A percentile compares a stretch with the other conserved stretches of the same genome.
Conservation (phyloP, 306 rosid species). For the Leucaena leucocephala region DNA sequence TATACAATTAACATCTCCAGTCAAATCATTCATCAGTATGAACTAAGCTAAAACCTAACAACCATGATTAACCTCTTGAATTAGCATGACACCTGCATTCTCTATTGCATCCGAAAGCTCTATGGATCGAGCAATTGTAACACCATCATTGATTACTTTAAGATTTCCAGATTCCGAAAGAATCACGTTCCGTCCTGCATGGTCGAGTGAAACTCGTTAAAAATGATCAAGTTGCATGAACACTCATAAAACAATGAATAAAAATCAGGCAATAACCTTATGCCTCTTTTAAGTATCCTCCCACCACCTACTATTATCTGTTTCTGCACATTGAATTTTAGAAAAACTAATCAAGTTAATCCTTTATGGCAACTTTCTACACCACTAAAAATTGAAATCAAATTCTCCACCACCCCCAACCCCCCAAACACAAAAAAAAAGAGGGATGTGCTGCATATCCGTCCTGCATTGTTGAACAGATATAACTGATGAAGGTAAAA, state of each 20-base stretch:
- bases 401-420: neutral
- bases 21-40: conserved; percentile 22
- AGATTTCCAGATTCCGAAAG: conserved; percentile 73
- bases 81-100: conserved; percentile 94
- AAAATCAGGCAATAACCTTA: conserved; percentile 8
- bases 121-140: conserved; percentile 87
- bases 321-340: neutral
- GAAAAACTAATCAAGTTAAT: neutral
- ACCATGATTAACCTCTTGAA: conserved; percentile 91
- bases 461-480: neutral
- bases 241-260: conserved; percentile 5
- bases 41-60: conserved; percentile 45
- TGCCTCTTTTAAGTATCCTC: neutral
- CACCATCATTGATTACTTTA: conserved; percentile 87
- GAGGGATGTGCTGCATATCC: neutral
- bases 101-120: conserved; percentile 86
- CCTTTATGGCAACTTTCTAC: too few relatives aligned
- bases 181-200: conserved; percentile 91
- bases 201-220: conserved; percentile 14
- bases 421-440: too few relatives aligned
- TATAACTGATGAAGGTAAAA: neutral
- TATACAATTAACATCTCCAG: conserved; percentile 33
- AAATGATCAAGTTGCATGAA: conserved; percentile 13
- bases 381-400: neutral
- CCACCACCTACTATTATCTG: neutral